Conservation (phyloP, 106 monocot genomes). For the Dendrobium nobile region DNA sequence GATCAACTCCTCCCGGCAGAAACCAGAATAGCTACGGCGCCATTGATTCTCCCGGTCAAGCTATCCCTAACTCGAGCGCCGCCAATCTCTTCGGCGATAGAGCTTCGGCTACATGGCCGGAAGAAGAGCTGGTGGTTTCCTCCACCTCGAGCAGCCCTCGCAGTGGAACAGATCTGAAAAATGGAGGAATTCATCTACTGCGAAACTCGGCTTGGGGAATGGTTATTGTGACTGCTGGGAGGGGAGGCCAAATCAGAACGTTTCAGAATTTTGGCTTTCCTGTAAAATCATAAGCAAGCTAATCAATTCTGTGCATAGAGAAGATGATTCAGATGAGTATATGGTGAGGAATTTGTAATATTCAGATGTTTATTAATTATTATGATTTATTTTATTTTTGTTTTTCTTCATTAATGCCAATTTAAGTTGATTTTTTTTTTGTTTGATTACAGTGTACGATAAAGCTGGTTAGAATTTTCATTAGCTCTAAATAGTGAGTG, state of each 20-base stretch:
- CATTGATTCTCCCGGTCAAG: background rate
- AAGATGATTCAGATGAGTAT: no score
- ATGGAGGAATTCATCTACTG: slow-evolving; percentile 6
- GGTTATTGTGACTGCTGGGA: slow-evolving; percentile 41
- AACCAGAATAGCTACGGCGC: background rate
- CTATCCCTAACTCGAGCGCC: background rate
- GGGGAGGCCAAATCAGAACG: slow-evolving; percentile 36
- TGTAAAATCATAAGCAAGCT: background rate
- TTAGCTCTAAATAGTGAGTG: no score
- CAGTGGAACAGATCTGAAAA: background rate
- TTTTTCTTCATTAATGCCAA: no score
- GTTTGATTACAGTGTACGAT: no score
- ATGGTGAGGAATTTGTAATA: no score
- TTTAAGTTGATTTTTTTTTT: no score
- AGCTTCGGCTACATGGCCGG: slow-evolving; percentile 31
- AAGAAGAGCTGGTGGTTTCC: slow-evolving; percentile 25
- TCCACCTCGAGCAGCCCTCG: slow-evolving; percentile 5
- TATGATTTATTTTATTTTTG: no score
- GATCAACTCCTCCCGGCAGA: background rate
- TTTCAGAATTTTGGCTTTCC: slow-evolving; percentile 51
- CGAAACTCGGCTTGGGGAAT: slow-evolving; percentile 38
- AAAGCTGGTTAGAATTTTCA: no score
- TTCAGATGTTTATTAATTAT: no score
- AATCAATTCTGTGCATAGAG: background rate
- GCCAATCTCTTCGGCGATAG: slow-evolving; percentile 2